Evolutionary conservation across 139 green algal species (phyloP), one percentile per base, ranked within the genome.

Genomic region (Trebouxia sp.): DNA sequence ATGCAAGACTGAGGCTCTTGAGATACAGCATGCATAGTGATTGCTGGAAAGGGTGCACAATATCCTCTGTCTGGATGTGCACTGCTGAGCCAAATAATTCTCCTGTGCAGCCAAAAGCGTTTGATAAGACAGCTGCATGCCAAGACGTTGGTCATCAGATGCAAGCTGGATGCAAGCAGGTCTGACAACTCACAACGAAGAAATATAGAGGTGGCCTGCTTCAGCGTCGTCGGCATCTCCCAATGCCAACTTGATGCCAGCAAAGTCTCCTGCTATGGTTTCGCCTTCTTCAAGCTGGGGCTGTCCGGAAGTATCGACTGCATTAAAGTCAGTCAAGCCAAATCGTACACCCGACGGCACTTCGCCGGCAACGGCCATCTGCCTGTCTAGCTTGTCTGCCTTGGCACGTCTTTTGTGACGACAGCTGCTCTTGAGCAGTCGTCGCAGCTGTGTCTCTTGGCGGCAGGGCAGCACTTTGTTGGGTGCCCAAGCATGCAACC

Each of bases 1-100:
- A 72, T 72, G 35, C 62, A 72, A 30, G 62, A 35, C 11, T 28
- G 28, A 8, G 62, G 62, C 26, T 72, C 62, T 43, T 72, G 62
- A n/a, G 62, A 72, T 9, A 72, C 43, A 10, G 62, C 62, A 45
- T 72, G 62, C 62, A 72, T 72, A 15, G 62, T 72, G 32, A 72
- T 72, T 4, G 62, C n/a, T 28, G 62, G 62, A 42, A 72, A 72
- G 3, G 35, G n/a, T 22, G 62, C 62, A 30, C 26, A 72, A 14
- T 15, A 72, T 8, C 62, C 62, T 72, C 43, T 42, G 28, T 42
- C 62, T 14, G 62, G 62, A 11, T 72, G n/a, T 11, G 2, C 11
- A 1, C 28, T 22, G 5, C 35, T 45, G 8, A 72, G 62, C 62
- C 62, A 72, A 0, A 72, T 30, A 14, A 72, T 43, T 1, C 62